Base-by-base conservation (phyloP, 208 protist genomes). In the Lotmaria passim region DNA sequence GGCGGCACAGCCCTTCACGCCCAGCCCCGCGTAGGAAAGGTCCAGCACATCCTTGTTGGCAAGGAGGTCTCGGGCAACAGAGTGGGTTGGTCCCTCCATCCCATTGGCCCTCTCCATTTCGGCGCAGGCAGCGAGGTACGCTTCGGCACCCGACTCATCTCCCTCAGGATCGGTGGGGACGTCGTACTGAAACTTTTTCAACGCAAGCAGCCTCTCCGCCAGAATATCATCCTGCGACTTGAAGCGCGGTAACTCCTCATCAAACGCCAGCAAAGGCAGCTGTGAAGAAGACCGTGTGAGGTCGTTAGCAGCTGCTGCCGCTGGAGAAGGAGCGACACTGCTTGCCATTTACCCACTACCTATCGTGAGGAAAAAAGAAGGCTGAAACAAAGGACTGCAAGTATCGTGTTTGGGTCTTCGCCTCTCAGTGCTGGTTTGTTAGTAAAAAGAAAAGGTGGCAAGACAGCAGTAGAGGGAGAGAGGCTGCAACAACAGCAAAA, bases 41-140 rank as follows among this genome's bases (percentile, higher is more conserved):
- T 94, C 79, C 24, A 97, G 80, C 8, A 76, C 72, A 53, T 90
- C 86, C 15, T 61, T 74, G 23, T 85, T 82, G 6, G 73, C 70
- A 17, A 39, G 63, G 41, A 97, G 66, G 43, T 90, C 78, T 21
- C 48, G 53, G 12, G 82, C 83, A n/a, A 97, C 70, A 63, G 79
- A 86, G 1, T 75, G 55, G 14, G 85, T 91, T 11, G 91, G 89
- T 59, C 89, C 93, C n/a, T 83, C 86, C 73, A 94, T 92, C 57
- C 86, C 92, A 30, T 73, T 86, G 6, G 69, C 31, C 19, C 79
- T 83, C 62, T 92, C 57, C 28, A 88, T 23, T 24, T 83, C 60
- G 7, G 86, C 70, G 69, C 82, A 93, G 10, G 74, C 73, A 34
- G 85, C 76, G 14, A 92, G 60, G 60, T 86, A 97, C 24, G 81